phyloP scores from a whole-genome alignment of 1,284 basidiomycete species.

The Blastosporella zonata region DNA sequence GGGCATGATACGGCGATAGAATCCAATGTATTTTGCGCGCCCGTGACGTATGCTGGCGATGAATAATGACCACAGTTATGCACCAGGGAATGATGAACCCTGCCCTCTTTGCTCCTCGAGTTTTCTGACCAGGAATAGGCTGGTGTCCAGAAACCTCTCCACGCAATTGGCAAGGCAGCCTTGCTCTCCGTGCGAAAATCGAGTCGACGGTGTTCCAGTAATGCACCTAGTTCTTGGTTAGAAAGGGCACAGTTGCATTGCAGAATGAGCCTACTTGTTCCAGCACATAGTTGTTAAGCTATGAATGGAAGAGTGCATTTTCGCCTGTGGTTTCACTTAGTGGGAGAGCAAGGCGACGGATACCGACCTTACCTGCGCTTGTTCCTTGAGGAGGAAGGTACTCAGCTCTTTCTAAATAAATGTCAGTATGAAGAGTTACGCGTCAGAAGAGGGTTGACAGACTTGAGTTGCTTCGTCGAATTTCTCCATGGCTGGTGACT shows the following conservation, averaged over 20 bases:
- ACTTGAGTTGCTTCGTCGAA: slow-evolving; percentile 83
- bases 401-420: slow-evolving; percentile 76
- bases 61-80: slow-evolving; percentile 22
- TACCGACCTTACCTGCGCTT: slow-evolving; percentile 61
- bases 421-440: slow-evolving; percentile 5
- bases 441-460: slow-evolving; percentile 20
- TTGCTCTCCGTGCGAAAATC: slow-evolving; percentile 84
- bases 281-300: slow-evolving; percentile 77
- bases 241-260: slow-evolving; percentile 12
- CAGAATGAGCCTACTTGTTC: slow-evolving; percentile 70
- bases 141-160: slow-evolving; percentile 93
- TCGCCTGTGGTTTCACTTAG: slow-evolving; percentile 31
- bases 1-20: slow-evolving; percentile 35
- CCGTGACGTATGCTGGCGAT: not conserved
- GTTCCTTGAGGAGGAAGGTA: slow-evolving; percentile 83
- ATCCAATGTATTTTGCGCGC: slow-evolving; percentile 4
- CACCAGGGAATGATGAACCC: slow-evolving; percentile 19
- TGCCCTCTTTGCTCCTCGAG: slow-evolving; percentile 60
- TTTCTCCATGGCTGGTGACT: slow-evolving; percentile 44
- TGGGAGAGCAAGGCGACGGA: not conserved
- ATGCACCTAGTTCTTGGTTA: slow-evolving; percentile 66
- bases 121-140: slow-evolving; percentile 80
- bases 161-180: slow-evolving; percentile 90
- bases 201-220: slow-evolving; percentile 77
- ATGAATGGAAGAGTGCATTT: slow-evolving; percentile 68